Base-by-base conservation (phyloP, 1,284 basidiomycete species). In the Sporisorium iseilematis-ciliati region DNA sequence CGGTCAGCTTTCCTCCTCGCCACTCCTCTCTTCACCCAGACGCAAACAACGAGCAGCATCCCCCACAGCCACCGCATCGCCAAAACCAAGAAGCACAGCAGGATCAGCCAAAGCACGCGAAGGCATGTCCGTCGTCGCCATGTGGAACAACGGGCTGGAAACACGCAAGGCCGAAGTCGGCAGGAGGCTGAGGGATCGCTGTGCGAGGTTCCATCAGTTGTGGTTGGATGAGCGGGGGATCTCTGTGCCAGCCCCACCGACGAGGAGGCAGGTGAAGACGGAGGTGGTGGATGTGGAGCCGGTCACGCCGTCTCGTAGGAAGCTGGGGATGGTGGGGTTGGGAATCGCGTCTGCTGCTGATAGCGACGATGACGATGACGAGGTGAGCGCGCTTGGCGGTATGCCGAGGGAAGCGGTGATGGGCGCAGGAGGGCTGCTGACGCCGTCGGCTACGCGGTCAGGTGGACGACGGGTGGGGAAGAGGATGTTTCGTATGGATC, bases 281-380 rank as follows among this genome's bases (percentile, higher is more conserved):
- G 31, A 55, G 21, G 45, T 43, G 12, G 8, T 41, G 1, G 41
- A 11, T 20, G 23, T 45, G 16, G 68, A 55, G 12, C 55, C 52
- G 10, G 46, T 49, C 6, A 69, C 71, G 21, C 66, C 71, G 7
- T 65, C 62, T 12, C 52, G 60, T 18, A 48, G 41, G 8, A 35
- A 31, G 7, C 43, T 21, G 12, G n/a, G 31, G 14, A 42, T 25
- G 12, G 31, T 64, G 10, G 60, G 66, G 3, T 25, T 68, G 21
- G 60, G 60, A 4, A 59, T 68, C 11, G 64, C 52, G 7, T 25
- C 57, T 38, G 29, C 48, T 25, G 23, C 35, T 95, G 82, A 97
- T 90, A 77, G 94, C 86, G 88, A 97, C 94, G 82, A 91, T 89
- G 29, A 93, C 91, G 40, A 94, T 89, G 43, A 97, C 88, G 74